phyloP scores from a whole-genome alignment of 1,139 yeast genomes.

The Yamadazyma jaroonii region DNA sequence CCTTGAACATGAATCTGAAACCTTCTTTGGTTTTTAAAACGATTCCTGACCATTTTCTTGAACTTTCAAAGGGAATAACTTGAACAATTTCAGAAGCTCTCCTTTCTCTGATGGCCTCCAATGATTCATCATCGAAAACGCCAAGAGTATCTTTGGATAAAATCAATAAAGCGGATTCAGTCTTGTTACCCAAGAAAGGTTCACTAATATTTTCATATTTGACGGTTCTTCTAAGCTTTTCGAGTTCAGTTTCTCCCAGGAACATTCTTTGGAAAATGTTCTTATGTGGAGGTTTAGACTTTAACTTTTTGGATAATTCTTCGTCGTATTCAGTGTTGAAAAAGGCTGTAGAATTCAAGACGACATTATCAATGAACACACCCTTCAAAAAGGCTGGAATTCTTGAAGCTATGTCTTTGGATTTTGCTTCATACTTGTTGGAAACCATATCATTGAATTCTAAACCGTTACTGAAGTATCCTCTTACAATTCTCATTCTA shows the following conservation, averaged over 20 bases:
- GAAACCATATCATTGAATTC: conserved; percentile 45
- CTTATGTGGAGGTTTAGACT: conserved; percentile 27
- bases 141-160: conserved; percentile 61
- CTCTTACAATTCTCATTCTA: conserved; percentile 83
- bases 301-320: conserved; percentile 29
- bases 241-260: conserved; percentile 13
- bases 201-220: conserved; percentile 34
- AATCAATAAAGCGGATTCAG: conserved; percentile 83
- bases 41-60: conserved; percentile 89
- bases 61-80: conserved; percentile 86
- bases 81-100: conserved; percentile 51
- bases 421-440: conserved; percentile 21
- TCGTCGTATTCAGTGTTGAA: conserved; percentile 54
- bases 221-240: conserved; percentile 19
- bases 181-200: conserved; percentile 84
- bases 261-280: conserved; percentile 22
- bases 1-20: conserved; percentile 73
- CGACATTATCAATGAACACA: conserved; percentile 58
- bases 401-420: conserved; percentile 28
- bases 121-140: conserved; percentile 33
- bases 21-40: conserved; percentile 51
- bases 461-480: conserved; percentile 51
- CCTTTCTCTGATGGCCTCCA: conserved; percentile 40
- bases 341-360: conserved; percentile 86
- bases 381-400: conserved; percentile 32